These are phyloP conservation scores for Helicosporidium sp. DNA, from an alignment of 139 green algal genomes.

Conservation along the genomic window DNA sequence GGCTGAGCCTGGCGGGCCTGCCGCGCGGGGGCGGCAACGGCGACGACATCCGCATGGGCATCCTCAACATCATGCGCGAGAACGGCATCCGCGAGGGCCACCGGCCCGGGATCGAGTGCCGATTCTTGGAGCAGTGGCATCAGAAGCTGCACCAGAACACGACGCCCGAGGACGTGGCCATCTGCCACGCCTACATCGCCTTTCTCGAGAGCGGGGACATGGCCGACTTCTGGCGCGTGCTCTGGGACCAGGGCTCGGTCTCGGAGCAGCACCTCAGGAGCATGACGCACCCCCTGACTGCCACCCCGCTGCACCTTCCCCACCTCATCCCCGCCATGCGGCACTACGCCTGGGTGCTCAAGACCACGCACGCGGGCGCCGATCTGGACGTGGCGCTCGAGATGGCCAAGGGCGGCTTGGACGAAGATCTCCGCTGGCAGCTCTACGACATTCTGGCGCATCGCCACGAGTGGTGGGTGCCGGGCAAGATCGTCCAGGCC, in stretches of 20 bases:
- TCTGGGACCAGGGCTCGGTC: slow-evolving; percentile 53
- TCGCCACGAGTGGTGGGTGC: slow-evolving; percentile 73
- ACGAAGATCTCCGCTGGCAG: slow-evolving; percentile 38
- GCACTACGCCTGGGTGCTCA: slow-evolving; percentile 77
- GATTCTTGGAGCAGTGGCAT: slow-evolving; percentile 84
- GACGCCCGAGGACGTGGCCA: slow-evolving; percentile 88
- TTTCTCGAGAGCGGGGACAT: slow-evolving; percentile 46
- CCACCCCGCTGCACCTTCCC: slow-evolving; percentile 56
- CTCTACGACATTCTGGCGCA: slow-evolving; percentile 59
- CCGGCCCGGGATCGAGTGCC: slow-evolving; percentile 61
- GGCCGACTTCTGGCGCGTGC: slow-evolving; percentile 41
- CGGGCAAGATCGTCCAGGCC: slow-evolving; percentile 72
- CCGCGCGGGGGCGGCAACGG: slow-evolving; percentile 67
- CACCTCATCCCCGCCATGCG: slow-evolving; percentile 64
- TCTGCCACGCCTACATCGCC: slow-evolving; percentile 88
- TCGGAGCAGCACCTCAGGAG: slow-evolving; percentile 40
- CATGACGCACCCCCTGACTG: slow-evolving; percentile 45
- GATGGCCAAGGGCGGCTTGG: slow-evolving; percentile 47
- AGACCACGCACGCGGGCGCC: slow-evolving; percentile 55
- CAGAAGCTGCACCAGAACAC: slow-evolving; percentile 63
- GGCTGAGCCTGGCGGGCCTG: slow-evolving; percentile 45
- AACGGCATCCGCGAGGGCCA: slow-evolving; percentile 72
- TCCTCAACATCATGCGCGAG: slow-evolving; percentile 79
- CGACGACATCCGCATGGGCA: slow-evolving; percentile 75
- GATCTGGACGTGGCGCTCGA: slow-evolving; percentile 60